Percentiles rank a stretch among this genome's conserved stretches.
These are phyloP conservation scores for Cytospora piceicola DNA, from an alignment of 2,329 filamentous ascomycete species.

Conservation along the genomic window DNA sequence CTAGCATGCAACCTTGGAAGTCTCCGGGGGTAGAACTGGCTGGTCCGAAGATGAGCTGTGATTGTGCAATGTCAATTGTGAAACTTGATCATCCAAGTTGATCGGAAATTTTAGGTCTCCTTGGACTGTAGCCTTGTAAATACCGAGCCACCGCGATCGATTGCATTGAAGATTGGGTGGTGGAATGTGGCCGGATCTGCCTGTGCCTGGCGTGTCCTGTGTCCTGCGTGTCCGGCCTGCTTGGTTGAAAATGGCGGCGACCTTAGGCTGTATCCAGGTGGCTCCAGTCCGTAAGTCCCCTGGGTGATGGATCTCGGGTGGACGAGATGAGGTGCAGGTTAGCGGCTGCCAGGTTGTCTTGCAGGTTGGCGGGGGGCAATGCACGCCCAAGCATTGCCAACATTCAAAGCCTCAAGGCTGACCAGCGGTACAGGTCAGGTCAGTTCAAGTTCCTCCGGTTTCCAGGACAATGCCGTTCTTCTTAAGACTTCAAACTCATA, in stretches of 20 bases:
- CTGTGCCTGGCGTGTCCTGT: neutral
- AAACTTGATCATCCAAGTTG: neutral
- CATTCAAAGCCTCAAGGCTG: neutral
- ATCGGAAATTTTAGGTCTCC: neutral
- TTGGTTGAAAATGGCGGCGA: neutral
- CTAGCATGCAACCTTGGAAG: too few relatives aligned
- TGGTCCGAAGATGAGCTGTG: neutral
- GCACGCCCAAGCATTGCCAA: neutral
- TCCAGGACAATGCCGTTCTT: neutral
- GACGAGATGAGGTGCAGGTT: slow-evolving; percentile 4
- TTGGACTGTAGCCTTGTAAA: neutral
- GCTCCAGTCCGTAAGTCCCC: neutral
- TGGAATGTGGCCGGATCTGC: neutral
- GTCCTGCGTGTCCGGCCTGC: neutral
- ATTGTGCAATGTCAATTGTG: neutral
- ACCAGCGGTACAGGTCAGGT: neutral
- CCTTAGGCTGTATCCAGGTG: neutral
- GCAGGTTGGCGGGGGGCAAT: neutral
- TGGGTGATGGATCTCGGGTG: slow-evolving; percentile 3
- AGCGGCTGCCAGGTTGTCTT: slow-evolving; percentile 5
- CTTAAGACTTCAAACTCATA: neutral
- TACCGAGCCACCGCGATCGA: neutral
- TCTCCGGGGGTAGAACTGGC: neutral
- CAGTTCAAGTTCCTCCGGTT: neutral
- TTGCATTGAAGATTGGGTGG: neutral